Conservation (phyloP, 768 basidiomycete genomes). For the Thelephora ganbajun region DNA sequence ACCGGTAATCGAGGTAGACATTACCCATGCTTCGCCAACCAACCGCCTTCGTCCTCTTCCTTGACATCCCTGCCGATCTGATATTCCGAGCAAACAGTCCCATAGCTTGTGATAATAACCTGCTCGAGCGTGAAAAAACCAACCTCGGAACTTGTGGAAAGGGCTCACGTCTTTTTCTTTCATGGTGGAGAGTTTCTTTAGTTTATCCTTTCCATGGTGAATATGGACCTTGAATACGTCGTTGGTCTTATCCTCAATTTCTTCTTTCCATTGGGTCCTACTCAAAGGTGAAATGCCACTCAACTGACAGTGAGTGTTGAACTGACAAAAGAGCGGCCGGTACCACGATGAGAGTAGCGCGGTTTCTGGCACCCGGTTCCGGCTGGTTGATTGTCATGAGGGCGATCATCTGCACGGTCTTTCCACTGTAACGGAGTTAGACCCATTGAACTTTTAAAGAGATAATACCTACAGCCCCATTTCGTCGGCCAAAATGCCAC, state of each 20-base stretch:
- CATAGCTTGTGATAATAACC: conserved; percentile 69
- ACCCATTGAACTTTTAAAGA: background rate
- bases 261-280: conserved; percentile 48
- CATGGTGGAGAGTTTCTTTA: conserved; percentile 37
- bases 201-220: conserved; percentile 60
- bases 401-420: conserved; percentile 74
- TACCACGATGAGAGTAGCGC: conserved; percentile 60
- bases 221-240: conserved; percentile 47
- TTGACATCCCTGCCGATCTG: conserved; percentile 33
- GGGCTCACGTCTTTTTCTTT: conserved; percentile 35
- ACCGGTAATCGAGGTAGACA: background rate
- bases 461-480: conserved; percentile 39
- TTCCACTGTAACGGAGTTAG: conserved; percentile 23
- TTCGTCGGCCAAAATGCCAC: conserved; percentile 61
- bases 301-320: background rate
- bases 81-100: conserved; percentile 53
- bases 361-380: conserved; percentile 25
- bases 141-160: background rate
- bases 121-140: conserved; percentile 13
- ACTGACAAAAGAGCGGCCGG: conserved; percentile 53
- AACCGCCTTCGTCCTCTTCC: conserved; percentile 31
- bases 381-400: conserved; percentile 60
- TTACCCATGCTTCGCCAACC: conserved; percentile 37
- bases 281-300: background rate
- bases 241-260: conserved; percentile 56